phyloP scores from a whole-genome alignment of 192 early-diverging fungal species.

The Coemansia sp. region DNA sequence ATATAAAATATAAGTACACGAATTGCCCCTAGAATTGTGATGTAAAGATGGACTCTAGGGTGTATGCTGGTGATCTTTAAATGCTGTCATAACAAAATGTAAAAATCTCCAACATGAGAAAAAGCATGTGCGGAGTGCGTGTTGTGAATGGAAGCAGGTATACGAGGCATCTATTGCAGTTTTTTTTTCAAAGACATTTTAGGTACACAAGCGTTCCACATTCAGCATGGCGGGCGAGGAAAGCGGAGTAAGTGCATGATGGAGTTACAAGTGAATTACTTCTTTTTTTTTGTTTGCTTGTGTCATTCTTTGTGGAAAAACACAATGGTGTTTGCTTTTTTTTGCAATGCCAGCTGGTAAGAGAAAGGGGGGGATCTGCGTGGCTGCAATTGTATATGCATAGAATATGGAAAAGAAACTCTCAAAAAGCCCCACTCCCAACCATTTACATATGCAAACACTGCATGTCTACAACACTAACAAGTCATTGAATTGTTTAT shows the following conservation, averaged over 20 bases:
- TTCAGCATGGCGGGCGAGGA: not conserved
- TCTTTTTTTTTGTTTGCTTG: not conserved
- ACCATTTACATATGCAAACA: not conserved
- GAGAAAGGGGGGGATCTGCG: not conserved
- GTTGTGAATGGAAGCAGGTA: constrained; percentile 14
- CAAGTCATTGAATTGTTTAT: not conserved
- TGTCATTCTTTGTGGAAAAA: not conserved
- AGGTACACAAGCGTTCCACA: not conserved
- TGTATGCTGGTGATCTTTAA: not conserved
- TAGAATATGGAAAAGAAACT: not conserved
- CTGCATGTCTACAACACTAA: not conserved
- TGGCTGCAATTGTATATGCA: not conserved
- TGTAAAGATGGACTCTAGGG: not conserved
- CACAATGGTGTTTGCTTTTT: not conserved
- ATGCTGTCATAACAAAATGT: not conserved
- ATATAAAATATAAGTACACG: not conserved
- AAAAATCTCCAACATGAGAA: not conserved
- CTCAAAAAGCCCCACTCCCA: not conserved
- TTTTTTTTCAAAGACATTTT: not conserved
- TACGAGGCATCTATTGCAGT: constrained; percentile 5
- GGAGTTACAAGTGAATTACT: not conserved
- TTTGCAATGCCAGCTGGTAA: not conserved
- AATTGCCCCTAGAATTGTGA: not conserved
- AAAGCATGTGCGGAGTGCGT: constrained; percentile 1
- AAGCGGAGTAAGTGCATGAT: not conserved